These are phyloP conservation scores for Neckera pumila DNA, from an alignment of 225 moss, liverwort and hornwort species.

Conservation along the genomic window DNA sequence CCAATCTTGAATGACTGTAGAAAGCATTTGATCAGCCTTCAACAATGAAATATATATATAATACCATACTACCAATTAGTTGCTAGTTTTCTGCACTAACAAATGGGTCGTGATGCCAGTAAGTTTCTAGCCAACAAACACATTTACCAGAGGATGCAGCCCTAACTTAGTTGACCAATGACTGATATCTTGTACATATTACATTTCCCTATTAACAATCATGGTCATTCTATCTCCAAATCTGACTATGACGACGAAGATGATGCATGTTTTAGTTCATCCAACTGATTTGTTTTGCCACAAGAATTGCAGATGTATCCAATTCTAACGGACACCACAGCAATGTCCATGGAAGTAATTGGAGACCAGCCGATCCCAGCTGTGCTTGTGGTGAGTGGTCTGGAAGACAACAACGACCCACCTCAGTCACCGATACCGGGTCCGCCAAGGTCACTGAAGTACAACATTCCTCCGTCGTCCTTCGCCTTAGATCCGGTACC, in stretches of 20 bases:
- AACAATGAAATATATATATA: background rate
- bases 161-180: background rate
- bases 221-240: too few species aligned
- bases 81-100: background rate
- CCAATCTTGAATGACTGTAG: background rate
- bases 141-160: background rate
- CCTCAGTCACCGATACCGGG: background rate
- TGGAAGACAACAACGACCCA: too few species aligned
- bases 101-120: background rate
- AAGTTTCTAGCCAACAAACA: background rate
- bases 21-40: background rate
- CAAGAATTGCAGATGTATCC: background rate
- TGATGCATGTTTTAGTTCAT: background rate
- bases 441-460: background rate
- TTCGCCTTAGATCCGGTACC: background rate
- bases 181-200: background rate
- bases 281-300: background rate
- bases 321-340: too few species aligned
- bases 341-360: background rate
- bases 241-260: background rate
- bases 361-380: background rate
- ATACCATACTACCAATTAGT: too few species aligned
- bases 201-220: background rate
- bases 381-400: background rate
- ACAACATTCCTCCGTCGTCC: fast-evolving